Conservation (phyloP, 2,329 filamentous ascomycete species). For the Sphaceloma murrayae region DNA sequence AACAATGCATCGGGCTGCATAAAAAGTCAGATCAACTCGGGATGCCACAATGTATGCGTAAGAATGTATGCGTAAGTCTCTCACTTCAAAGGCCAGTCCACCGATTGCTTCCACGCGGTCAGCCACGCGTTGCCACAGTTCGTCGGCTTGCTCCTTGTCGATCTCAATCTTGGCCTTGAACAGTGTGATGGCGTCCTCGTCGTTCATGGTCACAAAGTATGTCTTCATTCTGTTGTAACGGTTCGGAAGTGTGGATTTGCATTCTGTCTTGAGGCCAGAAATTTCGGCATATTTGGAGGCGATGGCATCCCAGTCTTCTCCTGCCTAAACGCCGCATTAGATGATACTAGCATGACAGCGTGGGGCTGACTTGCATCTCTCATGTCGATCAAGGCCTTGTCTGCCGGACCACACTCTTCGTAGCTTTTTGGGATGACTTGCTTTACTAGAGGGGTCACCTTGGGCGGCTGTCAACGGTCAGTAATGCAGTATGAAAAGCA, state of each 20-base stretch:
- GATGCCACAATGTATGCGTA: no score
- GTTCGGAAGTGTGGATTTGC: conserved; percentile 30
- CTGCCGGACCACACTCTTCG: conserved; percentile 25
- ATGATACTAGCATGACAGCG: no score
- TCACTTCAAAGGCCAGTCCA: conserved; percentile 27
- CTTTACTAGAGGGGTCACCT: conserved; percentile 1
- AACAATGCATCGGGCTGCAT: conserved; percentile 21
- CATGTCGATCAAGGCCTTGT: conserved; percentile 25
- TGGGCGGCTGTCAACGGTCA: conserved; percentile 4
- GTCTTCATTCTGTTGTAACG: conserved; percentile 33
- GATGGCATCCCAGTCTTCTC: conserved; percentile 24
- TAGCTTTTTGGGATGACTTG: conserved; percentile 24
- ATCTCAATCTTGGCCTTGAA: conserved; percentile 32
- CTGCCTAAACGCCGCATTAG: no score
- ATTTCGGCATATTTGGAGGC: conserved; percentile 23
- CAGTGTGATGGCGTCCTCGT: conserved; percentile 29
- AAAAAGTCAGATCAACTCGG: no score
- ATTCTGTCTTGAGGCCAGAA: conserved; percentile 28
- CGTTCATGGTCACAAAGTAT: conserved; percentile 31
- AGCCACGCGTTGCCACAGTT: conserved; percentile 34
- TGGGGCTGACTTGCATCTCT: conserved; percentile 22
- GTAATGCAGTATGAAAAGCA: no score
- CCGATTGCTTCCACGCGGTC: conserved; percentile 26
- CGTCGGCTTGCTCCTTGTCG: conserved; percentile 32
- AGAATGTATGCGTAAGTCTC: conserved; percentile 5